A percentile compares a stretch with the other conserved stretches of the same genome.
Conservation (phyloP, 257 asterid genomes). For the Buddleja alternifolia region DNA sequence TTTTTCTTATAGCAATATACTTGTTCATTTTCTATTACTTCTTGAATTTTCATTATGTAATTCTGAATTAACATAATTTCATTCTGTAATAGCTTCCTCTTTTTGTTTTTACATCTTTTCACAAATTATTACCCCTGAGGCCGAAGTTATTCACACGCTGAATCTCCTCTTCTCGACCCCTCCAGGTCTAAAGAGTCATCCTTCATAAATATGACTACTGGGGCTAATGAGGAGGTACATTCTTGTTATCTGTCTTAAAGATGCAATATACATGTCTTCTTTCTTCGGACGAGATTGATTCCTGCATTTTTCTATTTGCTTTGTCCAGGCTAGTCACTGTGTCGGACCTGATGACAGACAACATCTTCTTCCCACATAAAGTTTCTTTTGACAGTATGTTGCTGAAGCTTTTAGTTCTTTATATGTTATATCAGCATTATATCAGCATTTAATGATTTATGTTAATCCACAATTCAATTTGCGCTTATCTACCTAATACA, state of each 20-base stretch:
- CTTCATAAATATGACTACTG: slow-evolving; percentile 85
- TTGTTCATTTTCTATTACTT: background rate
- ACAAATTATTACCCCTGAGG: slow-evolving; percentile 8
- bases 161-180: slow-evolving; percentile 28
- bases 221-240: slow-evolving; percentile 85
- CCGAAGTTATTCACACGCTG: slow-evolving; percentile 18
- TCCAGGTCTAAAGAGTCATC: slow-evolving; percentile 76
- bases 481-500: background rate
- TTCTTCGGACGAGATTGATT: slow-evolving; percentile 21
- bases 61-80: background rate
- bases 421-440: slow-evolving; percentile 19
- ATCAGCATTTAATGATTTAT: background rate
- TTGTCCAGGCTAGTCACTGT: slow-evolving; percentile 70
- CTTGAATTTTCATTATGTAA: background rate
- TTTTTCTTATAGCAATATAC: background rate
- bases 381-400: slow-evolving; percentile 37
- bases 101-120: background rate
- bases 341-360: slow-evolving; percentile 69
- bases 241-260: slow-evolving; percentile 23
- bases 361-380: slow-evolving; percentile 78
- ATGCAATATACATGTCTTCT: slow-evolving; percentile 22
- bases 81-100: background rate
- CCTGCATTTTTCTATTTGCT: slow-evolving; percentile 27
- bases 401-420: slow-evolving; percentile 16
- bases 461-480: background rate